These are phyloP conservation scores for Pontederia paniculata DNA, from an alignment of 176 grass and related monocot species.

Conservation along the genomic window DNA sequence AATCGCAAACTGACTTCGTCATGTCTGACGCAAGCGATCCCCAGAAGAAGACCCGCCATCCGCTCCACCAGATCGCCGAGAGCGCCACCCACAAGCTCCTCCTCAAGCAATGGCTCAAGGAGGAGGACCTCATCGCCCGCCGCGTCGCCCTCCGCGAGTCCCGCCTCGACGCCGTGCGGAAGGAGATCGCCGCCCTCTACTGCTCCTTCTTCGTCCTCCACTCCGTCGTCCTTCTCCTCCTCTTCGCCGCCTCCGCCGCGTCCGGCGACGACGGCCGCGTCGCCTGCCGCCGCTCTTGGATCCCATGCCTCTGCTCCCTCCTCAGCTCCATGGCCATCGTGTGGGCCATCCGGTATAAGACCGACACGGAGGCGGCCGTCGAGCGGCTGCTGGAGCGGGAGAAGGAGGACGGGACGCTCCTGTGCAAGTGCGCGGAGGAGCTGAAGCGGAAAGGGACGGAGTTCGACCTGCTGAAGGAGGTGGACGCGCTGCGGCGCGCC, in stretches of 20 bases:
- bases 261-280: not conserved
- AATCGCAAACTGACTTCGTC: not conserved
- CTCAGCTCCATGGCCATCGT: constrained; percentile 60
- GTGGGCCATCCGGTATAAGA: constrained; percentile 94
- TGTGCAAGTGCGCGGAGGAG: constrained; percentile 58
- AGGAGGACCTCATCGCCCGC: no score
- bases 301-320: constrained; percentile 68
- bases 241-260: constrained; percentile 40
- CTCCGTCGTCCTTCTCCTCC: constrained; percentile 60
- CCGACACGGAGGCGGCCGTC: constrained; percentile 56
- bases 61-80: constrained; percentile 65
- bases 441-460: constrained; percentile 64
- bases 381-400: constrained; percentile 66
- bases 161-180: constrained; percentile 49
- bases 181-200: constrained; percentile 72
- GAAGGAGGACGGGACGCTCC: constrained; percentile 66
- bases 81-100: no score
- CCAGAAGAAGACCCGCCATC: constrained; percentile 24
- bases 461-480: constrained; percentile 93
- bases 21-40: not conserved
- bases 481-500: constrained; percentile 74
- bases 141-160: constrained; percentile 73
- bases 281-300: constrained; percentile 56
- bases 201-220: constrained; percentile 83
- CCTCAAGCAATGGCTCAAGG: no score